Percentiles rank a stretch among this genome's conserved stretches.
These are phyloP conservation scores for Extremus antarcticus DNA, from an alignment of 495 filamentous ascomycete species.

Conservation along the genomic window DNA sequence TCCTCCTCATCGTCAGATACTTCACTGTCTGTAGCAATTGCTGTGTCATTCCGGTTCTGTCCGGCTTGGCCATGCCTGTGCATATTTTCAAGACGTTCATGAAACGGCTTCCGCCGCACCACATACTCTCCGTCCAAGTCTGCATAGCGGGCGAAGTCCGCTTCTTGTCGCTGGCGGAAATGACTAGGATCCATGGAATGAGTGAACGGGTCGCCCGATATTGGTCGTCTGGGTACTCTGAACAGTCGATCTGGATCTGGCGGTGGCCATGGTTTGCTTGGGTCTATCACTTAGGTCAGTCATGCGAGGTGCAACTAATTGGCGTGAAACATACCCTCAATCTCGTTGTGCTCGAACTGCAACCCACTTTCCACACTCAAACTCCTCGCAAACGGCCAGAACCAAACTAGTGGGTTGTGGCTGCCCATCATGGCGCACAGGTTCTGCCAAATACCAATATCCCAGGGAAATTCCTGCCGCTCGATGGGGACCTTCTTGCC, in stretches of 20 bases:
- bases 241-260: slow-evolving; percentile 77
- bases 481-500: slow-evolving; percentile 44
- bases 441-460: slow-evolving; percentile 78
- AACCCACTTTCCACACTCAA: slow-evolving; percentile 47
- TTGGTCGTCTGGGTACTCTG: slow-evolving; percentile 28
- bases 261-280: slow-evolving; percentile 65
- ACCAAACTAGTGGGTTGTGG: slow-evolving; percentile 46
- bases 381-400: slow-evolving; percentile 51
- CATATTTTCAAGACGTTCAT: slow-evolving; percentile 29
- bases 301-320: slow-evolving; percentile 9
- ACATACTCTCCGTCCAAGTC: slow-evolving; percentile 20
- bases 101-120: slow-evolving; percentile 41
- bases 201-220: slow-evolving; percentile 16
- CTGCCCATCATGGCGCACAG: slow-evolving; percentile 62
- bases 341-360: slow-evolving; percentile 71
- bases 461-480: slow-evolving; percentile 80
- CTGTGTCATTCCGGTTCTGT: slow-evolving; percentile 30
- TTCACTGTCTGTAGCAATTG: slow-evolving; percentile 35
- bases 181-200: slow-evolving; percentile 40
- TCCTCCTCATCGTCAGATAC: slow-evolving; percentile 29
- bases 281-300: slow-evolving; percentile 31
- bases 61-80: slow-evolving; percentile 11
- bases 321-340: slow-evolving; percentile 58
- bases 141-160: slow-evolving; percentile 40
- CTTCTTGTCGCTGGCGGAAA: slow-evolving; percentile 46